Conservation (phyloP, 1,284 basidiomycete genomes). For the Mycena sp. region DNA sequence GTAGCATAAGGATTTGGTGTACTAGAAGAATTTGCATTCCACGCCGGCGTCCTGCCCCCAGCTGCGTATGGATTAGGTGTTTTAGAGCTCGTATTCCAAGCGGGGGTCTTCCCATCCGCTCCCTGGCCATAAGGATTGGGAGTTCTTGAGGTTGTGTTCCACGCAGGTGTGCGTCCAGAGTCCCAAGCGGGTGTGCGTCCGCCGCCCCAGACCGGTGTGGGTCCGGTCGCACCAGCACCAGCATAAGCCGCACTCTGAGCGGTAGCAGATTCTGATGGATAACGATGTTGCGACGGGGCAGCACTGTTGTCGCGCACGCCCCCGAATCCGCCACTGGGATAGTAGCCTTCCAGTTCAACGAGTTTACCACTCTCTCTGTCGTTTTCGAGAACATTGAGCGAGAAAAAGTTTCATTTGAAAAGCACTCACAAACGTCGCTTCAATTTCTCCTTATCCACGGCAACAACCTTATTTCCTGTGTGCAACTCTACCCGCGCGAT, state of each 20-base stretch:
- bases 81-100: slow-evolving; percentile 62
- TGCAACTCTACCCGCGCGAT: slow-evolving; percentile 92
- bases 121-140: slow-evolving; percentile 74
- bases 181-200: slow-evolving; percentile 74
- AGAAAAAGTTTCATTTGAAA: slow-evolving; percentile 8
- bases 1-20: slow-evolving; percentile 67
- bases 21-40: slow-evolving; percentile 58
- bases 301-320: slow-evolving; percentile 14
- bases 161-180: slow-evolving; percentile 64
- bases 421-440: slow-evolving; percentile 79
- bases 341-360: slow-evolving; percentile 49
- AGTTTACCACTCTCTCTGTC: slow-evolving; percentile 65
- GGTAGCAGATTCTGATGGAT: slow-evolving; percentile 14
- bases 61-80: slow-evolving; percentile 71
- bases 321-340: slow-evolving; percentile 10
- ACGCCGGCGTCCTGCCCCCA: slow-evolving; percentile 62
- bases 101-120: slow-evolving; percentile 61
- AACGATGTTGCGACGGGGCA: slow-evolving; percentile 27
- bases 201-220: slow-evolving; percentile 52
- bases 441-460: slow-evolving; percentile 85
- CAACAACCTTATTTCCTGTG: slow-evolving; percentile 91
- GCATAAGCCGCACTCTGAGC: slow-evolving; percentile 10
- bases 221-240: slow-evolving; percentile 41
- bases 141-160: slow-evolving; percentile 67
- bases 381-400: slow-evolving; percentile 8